phyloP scores from a whole-genome alignment of 2,329 filamentous ascomycete species.

The Chrysosporium queenslandicum region DNA sequence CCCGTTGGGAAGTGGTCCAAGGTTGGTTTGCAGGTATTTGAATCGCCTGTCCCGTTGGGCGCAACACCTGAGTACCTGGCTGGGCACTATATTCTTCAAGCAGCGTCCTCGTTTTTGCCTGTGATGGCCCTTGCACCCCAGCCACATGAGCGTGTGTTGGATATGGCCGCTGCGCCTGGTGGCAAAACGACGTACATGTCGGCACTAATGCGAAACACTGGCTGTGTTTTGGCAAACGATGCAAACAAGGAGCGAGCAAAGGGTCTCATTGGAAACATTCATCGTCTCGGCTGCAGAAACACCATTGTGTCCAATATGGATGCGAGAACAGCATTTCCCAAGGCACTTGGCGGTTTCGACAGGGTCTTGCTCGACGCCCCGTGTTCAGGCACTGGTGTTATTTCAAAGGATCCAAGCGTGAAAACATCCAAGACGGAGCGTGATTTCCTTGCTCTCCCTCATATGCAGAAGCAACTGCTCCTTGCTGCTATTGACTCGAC shows the following conservation, averaged over 20 bases:
- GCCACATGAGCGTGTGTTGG: slow-evolving; percentile 80
- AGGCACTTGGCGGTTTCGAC: slow-evolving; percentile 91
- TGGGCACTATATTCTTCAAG: slow-evolving; percentile 95
- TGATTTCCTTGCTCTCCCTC: slow-evolving; percentile 87
- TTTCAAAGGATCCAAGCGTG: slow-evolving; percentile 89
- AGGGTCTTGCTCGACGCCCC: slow-evolving; percentile 88
- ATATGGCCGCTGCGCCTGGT: slow-evolving; percentile 91
- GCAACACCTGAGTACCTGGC: slow-evolving; percentile 96
- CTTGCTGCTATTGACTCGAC: slow-evolving; percentile 90
- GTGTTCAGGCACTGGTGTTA: slow-evolving; percentile 93
- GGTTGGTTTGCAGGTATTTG: slow-evolving; percentile 92
- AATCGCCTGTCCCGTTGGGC: slow-evolving; percentile 75
- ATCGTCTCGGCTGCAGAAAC: slow-evolving; percentile 87
- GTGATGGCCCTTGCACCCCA: slow-evolving; percentile 96
- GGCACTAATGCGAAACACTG: slow-evolving; percentile 96
- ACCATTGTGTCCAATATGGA: slow-evolving; percentile 93
- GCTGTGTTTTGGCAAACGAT: slow-evolving; percentile 93
- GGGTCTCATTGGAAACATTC: slow-evolving; percentile 95
- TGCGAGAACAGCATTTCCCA: slow-evolving; percentile 76
- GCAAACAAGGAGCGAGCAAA: slow-evolving; percentile 86
- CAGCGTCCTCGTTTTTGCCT: slow-evolving; percentile 89
- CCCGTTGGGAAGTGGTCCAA: slow-evolving; percentile 98
- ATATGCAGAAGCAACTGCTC: slow-evolving; percentile 88
- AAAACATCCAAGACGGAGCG: slow-evolving; percentile 97
- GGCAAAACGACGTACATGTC: slow-evolving; percentile 94